Evolutionary conservation across 1,139 yeast genomes (phyloP).

Genomic region (Saccharomyces hybrid): DNA sequence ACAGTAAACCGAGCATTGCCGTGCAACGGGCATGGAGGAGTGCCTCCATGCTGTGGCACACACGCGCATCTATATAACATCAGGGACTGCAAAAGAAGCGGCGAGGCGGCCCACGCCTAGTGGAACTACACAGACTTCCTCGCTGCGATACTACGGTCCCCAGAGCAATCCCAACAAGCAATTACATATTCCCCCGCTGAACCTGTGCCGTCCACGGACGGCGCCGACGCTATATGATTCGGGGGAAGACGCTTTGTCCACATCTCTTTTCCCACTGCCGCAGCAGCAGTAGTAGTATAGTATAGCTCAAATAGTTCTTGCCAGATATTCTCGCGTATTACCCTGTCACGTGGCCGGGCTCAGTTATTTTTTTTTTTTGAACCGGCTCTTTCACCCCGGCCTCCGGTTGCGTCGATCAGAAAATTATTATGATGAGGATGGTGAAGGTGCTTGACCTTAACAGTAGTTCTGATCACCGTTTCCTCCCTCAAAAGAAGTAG

Average conservation of each 20-base stretch:
- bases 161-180: neutral
- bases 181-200: slow-evolving; percentile 1
- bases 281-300: neutral
- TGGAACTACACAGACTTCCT: neutral
- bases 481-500: neutral
- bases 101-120: neutral
- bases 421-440: neutral
- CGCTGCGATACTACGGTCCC: neutral
- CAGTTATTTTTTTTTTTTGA: neutral
- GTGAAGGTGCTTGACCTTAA: neutral
- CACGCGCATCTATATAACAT: neutral
- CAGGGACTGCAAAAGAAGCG: neutral
- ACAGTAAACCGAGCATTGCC: neutral
- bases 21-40: neutral
- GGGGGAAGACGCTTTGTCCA: neutral
- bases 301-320: neutral
- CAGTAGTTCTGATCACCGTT: neutral
- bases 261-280: neutral
- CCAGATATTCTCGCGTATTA: neutral
- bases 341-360: neutral
- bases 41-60: neutral
- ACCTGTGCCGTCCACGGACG: neutral
- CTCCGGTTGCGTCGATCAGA: slow-evolving; percentile 1
- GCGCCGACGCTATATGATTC: neutral
- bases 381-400: neutral